Percentiles rank a stretch among this genome's conserved stretches.
phyloP scores from a whole-genome alignment of 305 asterid genomes.

The Fraxinus latifolia region DNA sequence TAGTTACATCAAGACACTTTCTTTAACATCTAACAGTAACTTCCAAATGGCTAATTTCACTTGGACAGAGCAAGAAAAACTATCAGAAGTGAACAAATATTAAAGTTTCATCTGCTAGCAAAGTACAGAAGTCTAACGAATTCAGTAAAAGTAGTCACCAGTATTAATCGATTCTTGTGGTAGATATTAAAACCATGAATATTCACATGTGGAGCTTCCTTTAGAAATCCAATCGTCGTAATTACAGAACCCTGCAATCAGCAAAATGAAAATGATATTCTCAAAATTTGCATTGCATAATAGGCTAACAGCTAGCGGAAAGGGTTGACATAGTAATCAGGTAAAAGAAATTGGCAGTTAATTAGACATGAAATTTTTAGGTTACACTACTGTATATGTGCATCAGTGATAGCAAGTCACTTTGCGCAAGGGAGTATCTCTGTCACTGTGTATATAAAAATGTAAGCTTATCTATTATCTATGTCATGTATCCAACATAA shows the following conservation, averaged over 20 bases:
- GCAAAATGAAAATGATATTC: conserved; percentile 25
- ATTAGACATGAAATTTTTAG: not conserved
- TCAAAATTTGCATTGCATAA: conserved; percentile 18
- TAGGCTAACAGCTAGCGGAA: conserved; percentile 16
- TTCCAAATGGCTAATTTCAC: conserved; percentile 13
- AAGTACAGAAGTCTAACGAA: conserved; percentile 13
- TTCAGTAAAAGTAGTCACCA: conserved; percentile 50
- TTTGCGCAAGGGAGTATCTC: not conserved
- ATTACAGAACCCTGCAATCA: conserved; percentile 57
- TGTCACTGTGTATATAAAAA: not conserved
- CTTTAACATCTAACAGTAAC: conserved; percentile 6
- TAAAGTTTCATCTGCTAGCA: not conserved
- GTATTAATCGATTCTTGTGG: conserved; percentile 87
- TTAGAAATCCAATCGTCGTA: conserved; percentile 80
- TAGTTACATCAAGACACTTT: not conserved
- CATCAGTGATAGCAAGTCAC: not conserved
- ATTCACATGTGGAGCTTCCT: conserved; percentile 85
- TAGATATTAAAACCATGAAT: conserved; percentile 92
- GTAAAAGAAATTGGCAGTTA: not conserved
- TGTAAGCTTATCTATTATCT: not conserved
- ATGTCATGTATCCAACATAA: conserved; percentile 10
- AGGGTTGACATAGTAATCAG: not conserved
- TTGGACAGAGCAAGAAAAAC: conserved; percentile 14
- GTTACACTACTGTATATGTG: not conserved
- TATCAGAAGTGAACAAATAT: conserved; percentile 8